A percentile compares a stretch with the other conserved stretches of the same genome.
phyloP scores from a whole-genome alignment of 1,284 basidiomycete species.

The Coniferiporia sulphurascens region DNA sequence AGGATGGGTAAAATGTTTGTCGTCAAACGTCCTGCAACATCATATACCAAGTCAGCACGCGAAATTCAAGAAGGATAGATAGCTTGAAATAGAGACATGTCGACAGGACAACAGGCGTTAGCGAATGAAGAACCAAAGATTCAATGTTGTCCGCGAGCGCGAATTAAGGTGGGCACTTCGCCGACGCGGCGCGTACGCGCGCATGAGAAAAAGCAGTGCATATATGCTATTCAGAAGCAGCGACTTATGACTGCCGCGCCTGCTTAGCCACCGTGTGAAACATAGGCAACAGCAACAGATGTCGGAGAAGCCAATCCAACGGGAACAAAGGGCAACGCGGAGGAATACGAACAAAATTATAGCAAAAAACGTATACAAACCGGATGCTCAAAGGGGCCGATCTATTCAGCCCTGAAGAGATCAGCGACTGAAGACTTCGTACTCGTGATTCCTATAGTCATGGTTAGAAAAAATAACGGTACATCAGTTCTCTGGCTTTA shows the following conservation, averaged over 20 bases:
- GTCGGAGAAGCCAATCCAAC: too few relatives aligned
- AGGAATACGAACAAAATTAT: too few relatives aligned
- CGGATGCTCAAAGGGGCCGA: too few relatives aligned
- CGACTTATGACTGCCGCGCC: background rate
- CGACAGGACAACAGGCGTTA: background rate
- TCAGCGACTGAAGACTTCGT: too few relatives aligned
- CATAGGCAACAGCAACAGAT: background rate
- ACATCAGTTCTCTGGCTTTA: too few relatives aligned
- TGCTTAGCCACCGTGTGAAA: background rate
- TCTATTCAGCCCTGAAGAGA: too few relatives aligned
- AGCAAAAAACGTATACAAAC: too few relatives aligned
- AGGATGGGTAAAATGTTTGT: background rate
- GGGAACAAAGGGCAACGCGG: too few relatives aligned
- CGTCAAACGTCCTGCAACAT: background rate
- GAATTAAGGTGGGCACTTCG: background rate
- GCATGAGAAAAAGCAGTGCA: background rate
- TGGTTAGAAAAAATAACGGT: too few relatives aligned
- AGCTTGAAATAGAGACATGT: background rate
- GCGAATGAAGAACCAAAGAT: background rate
- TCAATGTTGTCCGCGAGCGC: background rate
- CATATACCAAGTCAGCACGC: background rate
- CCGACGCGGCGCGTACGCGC: background rate
- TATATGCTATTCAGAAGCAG: background rate
- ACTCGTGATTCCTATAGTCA: too few relatives aligned
- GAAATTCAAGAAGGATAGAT: background rate